A percentile compares a stretch with the other conserved stretches of the same genome.
phyloP scores from a whole-genome alignment of 108 stramenopile genomes.

The Cylindrotheca closterium region DNA sequence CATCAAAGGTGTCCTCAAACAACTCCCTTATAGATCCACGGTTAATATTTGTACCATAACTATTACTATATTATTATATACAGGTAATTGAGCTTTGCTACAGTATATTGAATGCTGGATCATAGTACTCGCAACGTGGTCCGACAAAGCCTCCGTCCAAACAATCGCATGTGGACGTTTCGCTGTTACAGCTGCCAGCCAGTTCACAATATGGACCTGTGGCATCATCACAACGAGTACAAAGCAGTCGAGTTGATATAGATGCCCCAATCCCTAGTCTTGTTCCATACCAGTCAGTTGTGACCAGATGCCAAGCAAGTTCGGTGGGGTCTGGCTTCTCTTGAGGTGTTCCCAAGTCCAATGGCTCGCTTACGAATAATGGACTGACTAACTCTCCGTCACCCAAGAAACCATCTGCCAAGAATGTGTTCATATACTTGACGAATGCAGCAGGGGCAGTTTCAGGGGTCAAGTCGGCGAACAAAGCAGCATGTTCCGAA shows the following conservation, averaged over 20 bases:
- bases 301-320: background rate
- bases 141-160: background rate
- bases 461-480: background rate
- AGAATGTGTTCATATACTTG: background rate
- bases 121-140: constrained; percentile 4
- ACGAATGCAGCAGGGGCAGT: background rate
- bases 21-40: background rate
- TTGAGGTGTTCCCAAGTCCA: background rate
- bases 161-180: background rate
- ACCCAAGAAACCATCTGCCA: background rate
- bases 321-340: background rate
- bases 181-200: background rate
- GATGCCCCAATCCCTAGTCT: background rate
- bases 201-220: background rate
- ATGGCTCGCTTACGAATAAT: background rate
- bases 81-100: no score
- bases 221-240: background rate
- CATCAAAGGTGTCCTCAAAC: background rate
- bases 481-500: no score
- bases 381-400: background rate
- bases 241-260: constrained; percentile 1
- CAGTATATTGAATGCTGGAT: no score
- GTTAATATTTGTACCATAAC: no score
- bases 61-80: no score
- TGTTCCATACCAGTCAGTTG: background rate